Evolutionary conservation across 1,284 basidiomycete genomes (phyloP), one percentile per base, ranked within the genome.

Genomic region (Sporisorium scitamineum): DNA sequence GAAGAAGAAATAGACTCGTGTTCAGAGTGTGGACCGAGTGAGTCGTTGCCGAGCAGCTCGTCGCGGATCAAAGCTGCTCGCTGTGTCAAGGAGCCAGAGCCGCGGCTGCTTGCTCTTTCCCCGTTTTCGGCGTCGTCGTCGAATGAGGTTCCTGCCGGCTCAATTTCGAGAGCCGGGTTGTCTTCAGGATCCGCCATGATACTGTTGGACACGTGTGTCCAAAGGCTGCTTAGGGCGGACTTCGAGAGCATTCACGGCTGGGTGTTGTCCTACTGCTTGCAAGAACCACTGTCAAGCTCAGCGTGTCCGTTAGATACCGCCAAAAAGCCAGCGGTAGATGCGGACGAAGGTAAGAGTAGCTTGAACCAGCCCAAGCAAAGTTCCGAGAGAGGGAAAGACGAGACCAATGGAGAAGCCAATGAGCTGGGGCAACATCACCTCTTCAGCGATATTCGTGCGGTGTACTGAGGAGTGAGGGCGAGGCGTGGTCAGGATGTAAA

Each of bases 51-150:
- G 0, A 70, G 59, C 27, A 70, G 58, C 44, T 67, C 70, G 20
- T 72, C 64, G 16, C 57, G 48, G 39, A 67, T 72, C 64, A 67
- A 51, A n/a, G 64, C 61, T 11, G 69, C 60, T 32, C 63, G 51
- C 34, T 71, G 59, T 6, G 63, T 66, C 2, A 66, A 22, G 0
- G 69, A 71, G 5, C 59, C 63, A 14, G 69, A 66, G 20, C 62
- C 63, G 34, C 45, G 65, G 34, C 54, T 65, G 24, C 31, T 45
- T 3, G 20, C 3, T 9, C 24, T 42, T 16, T 45, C 41, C 3
- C 2, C 31, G 24, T 37, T 37, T 8, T 26, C 20, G 24, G 7
- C n/a, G 26, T 31, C 37, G n/a, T 27, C 22, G 29, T 18, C n/a
- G 27, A 2, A 5, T 16, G 26, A 14, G 27, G 5, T 41, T 26